Base-by-base conservation (phyloP, 768 basidiomycete species). In the Boletus subparvulus region DNA sequence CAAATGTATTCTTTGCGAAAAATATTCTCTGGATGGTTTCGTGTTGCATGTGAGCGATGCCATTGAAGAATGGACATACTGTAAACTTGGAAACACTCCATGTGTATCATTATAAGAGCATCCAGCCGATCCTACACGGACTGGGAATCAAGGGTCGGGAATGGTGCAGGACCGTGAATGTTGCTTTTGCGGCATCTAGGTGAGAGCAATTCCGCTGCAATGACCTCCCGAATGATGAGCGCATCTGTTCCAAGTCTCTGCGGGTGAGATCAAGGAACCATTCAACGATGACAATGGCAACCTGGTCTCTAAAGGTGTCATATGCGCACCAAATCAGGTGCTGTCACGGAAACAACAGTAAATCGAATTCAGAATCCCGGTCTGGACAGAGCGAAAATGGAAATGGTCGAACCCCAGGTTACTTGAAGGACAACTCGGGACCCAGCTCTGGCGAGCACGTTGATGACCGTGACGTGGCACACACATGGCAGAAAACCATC, bases 11-110 rank as follows among this genome's bases (percentile, higher is more conserved):
- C 97, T 62, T 90, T 89, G 40, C 97, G 82, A 16, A 89, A 85
- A n/a, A 94, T 92, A 64, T 86, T 90, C 69, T 98, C 96, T 0
- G 97, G 95, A 66, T 97, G 96, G 61, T 94, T 93, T 40, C 97
- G 78, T 7, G 93, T 93, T 6, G 90, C 85, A 64, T 98, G 96
- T 0, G 88, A 80, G 9, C 90, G 82, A 67, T 96, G 94, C 12
- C 95, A 87, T 59, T 90, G 87, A 43, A 91, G 83, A 51, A 98
- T 87, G 17, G 94, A 95, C 3, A 81, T 70, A 60, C 84, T 94
- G 71, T 98, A 98, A 3, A 88, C 87, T 48, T 88, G 87, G 77
- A 98, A 96, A 73, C 97, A 98, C 41, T 89, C 85, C 59, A 95
- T 74, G 73, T 99, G 97, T 94, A 99, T 98, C 80, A 96, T 85